phyloP scores from a whole-genome alignment of 345 rosid species.

The Lagerstroemia speciosa region DNA sequence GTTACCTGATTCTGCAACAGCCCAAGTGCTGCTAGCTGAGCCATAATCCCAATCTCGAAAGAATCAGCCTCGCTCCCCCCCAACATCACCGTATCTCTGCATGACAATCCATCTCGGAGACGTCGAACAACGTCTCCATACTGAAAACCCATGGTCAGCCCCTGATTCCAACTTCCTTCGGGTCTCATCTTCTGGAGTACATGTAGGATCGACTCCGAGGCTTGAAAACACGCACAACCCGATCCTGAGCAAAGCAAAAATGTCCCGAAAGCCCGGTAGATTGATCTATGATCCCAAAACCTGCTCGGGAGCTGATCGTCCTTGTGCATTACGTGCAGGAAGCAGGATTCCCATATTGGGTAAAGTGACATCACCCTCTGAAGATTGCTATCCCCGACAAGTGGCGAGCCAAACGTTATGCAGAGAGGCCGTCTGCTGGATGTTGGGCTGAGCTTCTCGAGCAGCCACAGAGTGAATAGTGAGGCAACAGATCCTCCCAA shows the following conservation, averaged over 20 bases:
- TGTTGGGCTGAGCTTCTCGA: conserved; percentile 19
- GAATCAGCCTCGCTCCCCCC: conserved; percentile 1
- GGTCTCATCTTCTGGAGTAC: conserved; percentile 17
- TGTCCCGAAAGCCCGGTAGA: conserved; percentile 47
- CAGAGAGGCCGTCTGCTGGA: conserved; percentile 34
- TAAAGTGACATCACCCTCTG: conserved; percentile 24
- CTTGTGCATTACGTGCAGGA: conserved; percentile 39
- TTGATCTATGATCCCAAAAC: background rate
- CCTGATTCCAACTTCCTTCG: conserved; percentile 8
- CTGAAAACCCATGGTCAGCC: conserved; percentile 6
- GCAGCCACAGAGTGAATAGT: conserved; percentile 59
- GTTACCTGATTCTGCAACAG: conserved; percentile 20
- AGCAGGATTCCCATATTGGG: conserved; percentile 36
- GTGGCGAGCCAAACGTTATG: conserved; percentile 64
- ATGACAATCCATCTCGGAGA: conserved; percentile 9
- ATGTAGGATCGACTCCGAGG: conserved; percentile 27
- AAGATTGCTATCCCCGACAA: conserved; percentile 31
- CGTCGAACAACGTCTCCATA: conserved; percentile 10
- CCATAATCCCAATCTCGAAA: conserved; percentile 14
- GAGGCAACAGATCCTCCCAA: conserved; percentile 67
- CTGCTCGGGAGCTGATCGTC: conserved; percentile 24
- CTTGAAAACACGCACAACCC: conserved; percentile 37
- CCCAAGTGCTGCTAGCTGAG: conserved; percentile 27
- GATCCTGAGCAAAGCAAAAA: conserved; percentile 32
- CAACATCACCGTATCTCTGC: conserved; percentile 13